Conservation (phyloP, 768 basidiomycete genomes). For the Psilocybe cyanescens region DNA sequence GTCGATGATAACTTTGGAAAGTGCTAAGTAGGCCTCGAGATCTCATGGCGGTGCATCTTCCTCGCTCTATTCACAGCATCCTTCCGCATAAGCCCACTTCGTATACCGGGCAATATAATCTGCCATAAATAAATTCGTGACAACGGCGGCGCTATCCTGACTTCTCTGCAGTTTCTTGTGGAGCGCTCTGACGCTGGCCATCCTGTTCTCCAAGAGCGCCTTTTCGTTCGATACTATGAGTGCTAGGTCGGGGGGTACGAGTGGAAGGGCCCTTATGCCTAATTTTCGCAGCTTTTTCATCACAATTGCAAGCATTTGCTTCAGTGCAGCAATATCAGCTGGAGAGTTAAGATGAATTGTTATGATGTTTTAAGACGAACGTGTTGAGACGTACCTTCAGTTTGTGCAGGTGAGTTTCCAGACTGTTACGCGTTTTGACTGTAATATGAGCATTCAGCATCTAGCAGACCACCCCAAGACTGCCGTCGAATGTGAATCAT, state of each 20-base stretch:
- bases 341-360: background rate
- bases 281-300: conserved; percentile 54
- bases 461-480: too few species aligned
- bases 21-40: too few species aligned
- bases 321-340: conserved; percentile 57
- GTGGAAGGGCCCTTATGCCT: conserved; percentile 70
- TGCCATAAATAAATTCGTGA: conserved; percentile 37
- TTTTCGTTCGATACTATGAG: conserved; percentile 40
- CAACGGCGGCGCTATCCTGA: conserved; percentile 61
- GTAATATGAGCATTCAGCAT: too few species aligned
- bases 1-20: too few species aligned
- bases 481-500: too few species aligned
- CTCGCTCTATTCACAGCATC: too few species aligned
- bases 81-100: background rate
- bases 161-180: conserved; percentile 56
- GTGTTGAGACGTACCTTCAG: conserved; percentile 46
- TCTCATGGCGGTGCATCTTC: too few species aligned
- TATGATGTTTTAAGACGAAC: background rate
- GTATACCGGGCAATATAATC: conserved; percentile 7
- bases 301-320: conserved; percentile 49
- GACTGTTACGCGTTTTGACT: conserved; percentile 61
- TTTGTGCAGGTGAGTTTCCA: conserved; percentile 56
- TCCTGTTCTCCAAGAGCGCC: conserved; percentile 45
- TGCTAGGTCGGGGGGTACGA: conserved; percentile 32
- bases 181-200: conserved; percentile 43